A percentile compares a stretch with the other conserved stretches of the same genome.
Conservation (phyloP, 768 basidiomycete species). For the Boletus tylopilopsis region DNA sequence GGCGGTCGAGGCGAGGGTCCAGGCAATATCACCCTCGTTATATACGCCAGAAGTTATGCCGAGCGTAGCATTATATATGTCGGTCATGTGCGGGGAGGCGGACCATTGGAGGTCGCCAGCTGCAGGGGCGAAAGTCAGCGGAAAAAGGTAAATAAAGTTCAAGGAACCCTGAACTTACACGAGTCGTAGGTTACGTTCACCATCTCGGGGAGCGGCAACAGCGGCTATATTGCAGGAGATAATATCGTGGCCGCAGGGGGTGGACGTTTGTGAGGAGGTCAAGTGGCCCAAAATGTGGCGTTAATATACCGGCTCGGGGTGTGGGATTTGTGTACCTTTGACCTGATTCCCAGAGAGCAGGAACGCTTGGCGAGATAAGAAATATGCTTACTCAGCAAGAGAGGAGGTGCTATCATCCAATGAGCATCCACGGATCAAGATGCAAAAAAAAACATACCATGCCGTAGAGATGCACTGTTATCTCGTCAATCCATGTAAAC, state of each 20-base stretch:
- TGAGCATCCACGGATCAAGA: background rate
- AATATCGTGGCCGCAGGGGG: too few species aligned
- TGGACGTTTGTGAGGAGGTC: slow-evolving; percentile 1
- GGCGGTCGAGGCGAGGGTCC: slow-evolving; percentile 70
- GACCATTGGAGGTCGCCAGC: slow-evolving; percentile 35
- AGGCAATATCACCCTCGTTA: slow-evolving; percentile 65
- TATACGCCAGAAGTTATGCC: slow-evolving; percentile 42
- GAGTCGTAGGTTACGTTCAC: slow-evolving; percentile 43
- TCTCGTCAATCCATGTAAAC: slow-evolving; percentile 20
- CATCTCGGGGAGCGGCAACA: slow-evolving; percentile 31
- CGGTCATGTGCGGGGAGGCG: too few species aligned
- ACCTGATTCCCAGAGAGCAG: slow-evolving; percentile 1
- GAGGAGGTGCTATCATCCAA: slow-evolving; percentile 23
- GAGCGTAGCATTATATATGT: too few species aligned
- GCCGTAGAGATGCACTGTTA: slow-evolving; percentile 6
- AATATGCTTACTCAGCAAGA: slow-evolving; percentile 18
- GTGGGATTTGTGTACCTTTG: slow-evolving; percentile 19
- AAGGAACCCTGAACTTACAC: slow-evolving; percentile 25
- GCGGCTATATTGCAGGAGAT: too few species aligned
- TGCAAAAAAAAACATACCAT: background rate
- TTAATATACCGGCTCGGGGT: slow-evolving; percentile 19
- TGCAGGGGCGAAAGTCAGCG: slow-evolving; percentile 16
- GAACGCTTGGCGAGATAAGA: slow-evolving; percentile 21
- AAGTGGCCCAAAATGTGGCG: too few species aligned
- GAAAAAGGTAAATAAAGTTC: background rate